Base-by-base conservation (phyloP, 2,329 filamentous ascomycete genomes). In the Cryphonectria japonica region DNA sequence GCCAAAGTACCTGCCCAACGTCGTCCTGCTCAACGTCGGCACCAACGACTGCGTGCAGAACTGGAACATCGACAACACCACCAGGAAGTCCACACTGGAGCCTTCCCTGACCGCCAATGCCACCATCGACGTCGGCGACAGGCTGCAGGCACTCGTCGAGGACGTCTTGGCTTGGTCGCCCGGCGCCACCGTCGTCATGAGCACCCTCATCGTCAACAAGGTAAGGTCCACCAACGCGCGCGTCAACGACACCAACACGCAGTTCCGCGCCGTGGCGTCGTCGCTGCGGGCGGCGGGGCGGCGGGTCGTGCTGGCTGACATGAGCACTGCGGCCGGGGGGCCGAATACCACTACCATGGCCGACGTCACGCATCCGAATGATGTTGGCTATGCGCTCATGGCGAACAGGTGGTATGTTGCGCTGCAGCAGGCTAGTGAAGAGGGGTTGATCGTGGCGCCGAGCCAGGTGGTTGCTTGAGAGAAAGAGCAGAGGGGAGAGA, bases 1-100 rank as follows among this genome's bases (percentile, higher is more conserved):
- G 5, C 77, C 78, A 1, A 32, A 71, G 2, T 76, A 74, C 39
- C 76, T 78, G 69, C 83, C 83, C 13, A 83, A 84, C 72, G 73
- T 84, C 43, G 74, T 84, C 65, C 76, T 81, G 37, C 74, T 85
- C 74, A 84, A 85, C 74, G 79, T 77, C 14, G 83, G 83, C 66
- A 84, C 83, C 63, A 85, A 85, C 72, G 83, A 85, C 73, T 82
- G 81, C 62, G 34, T 75, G 22, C 80, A 82, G 70, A 69, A 77
- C 71, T 76, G 72, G 69, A 75, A 81, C 57, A 70, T 82, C 11
- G 70, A 71, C 61, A 39, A 60, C 39, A 72, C 72, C 14, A 71
- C 71, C 11, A 39, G 39, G 32, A 5, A 52, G 22, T 63, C 52
- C 14, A 34, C 6, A 14, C n/a, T 11, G 13, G 46, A 46, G 14